phyloP scores from a whole-genome alignment of 805 yeast species.

The Kluyveromyces starmeri region DNA sequence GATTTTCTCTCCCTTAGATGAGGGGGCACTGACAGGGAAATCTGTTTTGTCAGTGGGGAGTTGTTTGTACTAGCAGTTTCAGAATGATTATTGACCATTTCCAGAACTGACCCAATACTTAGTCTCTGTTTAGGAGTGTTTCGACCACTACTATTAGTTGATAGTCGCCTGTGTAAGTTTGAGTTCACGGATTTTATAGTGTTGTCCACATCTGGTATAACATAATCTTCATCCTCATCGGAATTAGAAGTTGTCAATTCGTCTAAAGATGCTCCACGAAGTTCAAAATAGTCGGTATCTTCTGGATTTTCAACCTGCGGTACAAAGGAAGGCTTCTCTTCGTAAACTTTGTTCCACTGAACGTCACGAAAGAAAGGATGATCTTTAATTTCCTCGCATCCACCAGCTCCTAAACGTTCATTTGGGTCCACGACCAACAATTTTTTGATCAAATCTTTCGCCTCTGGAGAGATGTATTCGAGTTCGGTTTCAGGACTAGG shows the following conservation, averaged over 20 bases:
- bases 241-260: conserved; percentile 20
- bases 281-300: conserved; percentile 83
- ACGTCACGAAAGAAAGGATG: conserved; percentile 72
- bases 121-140: conserved; percentile 20
- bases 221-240: conserved; percentile 4
- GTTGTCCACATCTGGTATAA: not conserved
- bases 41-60: conserved; percentile 30
- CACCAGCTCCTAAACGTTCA: conserved; percentile 66
- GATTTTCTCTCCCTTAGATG: conserved; percentile 64
- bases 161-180: conserved; percentile 4
- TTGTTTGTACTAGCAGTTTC: conserved; percentile 21
- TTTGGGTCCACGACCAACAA: conserved; percentile 57
- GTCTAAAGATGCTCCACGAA: conserved; percentile 73
- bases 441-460: conserved; percentile 61
- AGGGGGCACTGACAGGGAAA: conserved; percentile 44
- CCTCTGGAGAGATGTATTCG: conserved; percentile 50
- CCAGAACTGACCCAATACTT: conserved; percentile 24
- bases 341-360: conserved; percentile 66
- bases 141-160: conserved; percentile 9
- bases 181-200: not conserved
- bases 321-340: conserved; percentile 70
- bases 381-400: conserved; percentile 65
- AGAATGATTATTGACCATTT: conserved; percentile 20
- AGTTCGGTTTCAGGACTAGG: conserved; percentile 42
- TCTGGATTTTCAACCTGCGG: conserved; percentile 76